Evolutionary conservation across 202 grass and related monocot species (phyloP), one percentile per base, ranked within the genome.

Genomic region (Zizania palustris): DNA sequence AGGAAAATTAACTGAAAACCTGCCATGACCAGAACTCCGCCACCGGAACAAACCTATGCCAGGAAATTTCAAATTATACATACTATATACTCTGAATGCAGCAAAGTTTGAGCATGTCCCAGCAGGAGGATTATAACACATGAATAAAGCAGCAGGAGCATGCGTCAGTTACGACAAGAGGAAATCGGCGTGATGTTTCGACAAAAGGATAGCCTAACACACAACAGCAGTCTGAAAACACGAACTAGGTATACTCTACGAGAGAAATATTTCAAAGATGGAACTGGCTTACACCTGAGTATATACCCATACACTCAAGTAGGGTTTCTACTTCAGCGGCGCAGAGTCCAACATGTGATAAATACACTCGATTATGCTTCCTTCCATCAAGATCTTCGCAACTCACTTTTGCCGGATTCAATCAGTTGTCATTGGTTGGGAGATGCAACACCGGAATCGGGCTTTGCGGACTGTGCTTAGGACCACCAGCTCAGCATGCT

Each of bases 401-500:
- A n/a, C 35, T 70, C 43, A 69, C 20, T 63, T 69, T 21, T 71
- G 45, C 39, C 36, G 58, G 60, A 65, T 82, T 91, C 83, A 95
- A 45, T 95, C 85, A 8, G 82, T 89, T 15, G 86, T 91, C 92
- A 91, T 95, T 6, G 92, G 92, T 65, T 91, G 92, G 75, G 86
- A 82, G 28, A 94, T 89, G 80, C 92, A 94, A 75, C 92, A 94
- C 57, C 92, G 77, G 67, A 91, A 94, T 50, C 92, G 83, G 9
- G 92, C 92, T 74, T 82, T 89, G 60, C 92, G 92, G 62, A 91
- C 92, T 48, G 88, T 91, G 49, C 79, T 84, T 50, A 90, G 56
- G 68, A 96, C 81, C 81, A 91, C 92, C 78, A 84, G 78, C 75
- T 91, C 81, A 72, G 89, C 89, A 82, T 74, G 85, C 74, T 96